Conservation (phyloP, 2,329 filamentous ascomycete genomes). For the Ceratocystis eucalypticola region DNA sequence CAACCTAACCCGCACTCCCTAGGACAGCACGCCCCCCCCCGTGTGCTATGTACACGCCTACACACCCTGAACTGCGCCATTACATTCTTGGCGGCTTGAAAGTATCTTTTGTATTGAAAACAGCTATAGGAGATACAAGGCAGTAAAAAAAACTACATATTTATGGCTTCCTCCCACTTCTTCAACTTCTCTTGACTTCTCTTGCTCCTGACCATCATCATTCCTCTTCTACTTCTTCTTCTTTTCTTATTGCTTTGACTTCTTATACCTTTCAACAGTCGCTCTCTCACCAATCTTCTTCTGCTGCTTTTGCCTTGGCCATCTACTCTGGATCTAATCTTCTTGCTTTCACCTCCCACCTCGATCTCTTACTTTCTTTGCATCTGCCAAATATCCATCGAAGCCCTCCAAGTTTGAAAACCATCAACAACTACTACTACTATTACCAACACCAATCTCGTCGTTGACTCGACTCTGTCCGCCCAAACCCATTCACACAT, state of each 20-base stretch:
- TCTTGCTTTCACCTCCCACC: background rate
- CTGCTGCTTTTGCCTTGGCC: background rate
- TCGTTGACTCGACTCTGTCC: background rate
- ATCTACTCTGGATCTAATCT: conserved; percentile 5
- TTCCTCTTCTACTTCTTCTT: background rate
- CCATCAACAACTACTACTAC: background rate
- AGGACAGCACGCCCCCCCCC: background rate
- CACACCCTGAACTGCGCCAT: background rate
- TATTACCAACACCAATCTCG: background rate
- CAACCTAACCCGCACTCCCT: background rate
- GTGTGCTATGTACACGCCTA: background rate
- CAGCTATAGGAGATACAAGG: background rate
- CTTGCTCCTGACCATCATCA: background rate
- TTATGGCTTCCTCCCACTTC: conserved; percentile 6
- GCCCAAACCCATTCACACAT: background rate
- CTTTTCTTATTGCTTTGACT: background rate
- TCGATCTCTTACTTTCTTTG: background rate
- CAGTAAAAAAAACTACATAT: conserved; percentile 17
- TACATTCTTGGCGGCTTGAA: background rate
- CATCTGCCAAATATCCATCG: background rate
- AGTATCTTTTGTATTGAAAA: background rate
- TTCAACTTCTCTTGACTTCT: background rate
- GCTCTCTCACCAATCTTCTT: background rate
- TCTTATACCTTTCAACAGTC: background rate
- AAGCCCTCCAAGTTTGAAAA: background rate